These are phyloP conservation scores for Petunia secreta DNA, from an alignment of 257 asterid genomes.

Conservation along the genomic window DNA sequence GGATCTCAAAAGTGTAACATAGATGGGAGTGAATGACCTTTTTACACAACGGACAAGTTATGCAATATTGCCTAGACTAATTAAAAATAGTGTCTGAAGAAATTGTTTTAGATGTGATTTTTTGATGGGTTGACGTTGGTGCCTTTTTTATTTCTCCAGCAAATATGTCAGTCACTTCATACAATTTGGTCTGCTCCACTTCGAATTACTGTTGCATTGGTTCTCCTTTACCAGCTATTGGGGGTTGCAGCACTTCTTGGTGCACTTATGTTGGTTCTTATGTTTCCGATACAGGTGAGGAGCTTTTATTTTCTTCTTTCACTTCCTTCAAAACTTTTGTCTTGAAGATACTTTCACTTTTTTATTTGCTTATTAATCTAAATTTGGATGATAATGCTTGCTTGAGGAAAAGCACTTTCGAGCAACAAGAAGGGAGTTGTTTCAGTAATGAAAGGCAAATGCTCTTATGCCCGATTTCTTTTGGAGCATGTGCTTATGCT, in stretches of 20 bases:
- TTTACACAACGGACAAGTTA: background rate
- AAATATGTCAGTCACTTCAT: constrained; percentile 89
- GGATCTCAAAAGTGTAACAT: background rate
- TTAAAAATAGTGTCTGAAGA: background rate
- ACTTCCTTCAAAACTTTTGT: background rate
- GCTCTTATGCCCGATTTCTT: constrained; percentile 4
- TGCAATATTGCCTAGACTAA: constrained; percentile 3
- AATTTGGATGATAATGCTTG: background rate
- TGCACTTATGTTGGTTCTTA: constrained; percentile 77
- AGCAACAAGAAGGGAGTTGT: background rate
- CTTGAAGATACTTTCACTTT: background rate
- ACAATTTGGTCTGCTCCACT: constrained; percentile 97
- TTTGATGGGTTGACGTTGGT: constrained; percentile 29
- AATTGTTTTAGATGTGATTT: background rate
- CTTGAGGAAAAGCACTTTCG: constrained; percentile 1
- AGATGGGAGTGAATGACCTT: constrained; percentile 4
- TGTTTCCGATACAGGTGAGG: constrained; percentile 85
- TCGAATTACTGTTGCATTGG: constrained; percentile 72
- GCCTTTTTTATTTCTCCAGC: constrained; percentile 58
- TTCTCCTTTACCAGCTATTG: constrained; percentile 88
- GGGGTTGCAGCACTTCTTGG: constrained; percentile 91
- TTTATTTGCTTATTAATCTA: background rate
- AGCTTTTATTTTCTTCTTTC: constrained; percentile 19
- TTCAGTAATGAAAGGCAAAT: constrained; percentile 16
- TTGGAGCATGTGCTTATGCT: background rate